Evolutionary conservation across 164 flowering plant genomes (phyloP), one percentile per base, ranked within the genome.

Genomic region (Chimonanthus salicifolius): DNA sequence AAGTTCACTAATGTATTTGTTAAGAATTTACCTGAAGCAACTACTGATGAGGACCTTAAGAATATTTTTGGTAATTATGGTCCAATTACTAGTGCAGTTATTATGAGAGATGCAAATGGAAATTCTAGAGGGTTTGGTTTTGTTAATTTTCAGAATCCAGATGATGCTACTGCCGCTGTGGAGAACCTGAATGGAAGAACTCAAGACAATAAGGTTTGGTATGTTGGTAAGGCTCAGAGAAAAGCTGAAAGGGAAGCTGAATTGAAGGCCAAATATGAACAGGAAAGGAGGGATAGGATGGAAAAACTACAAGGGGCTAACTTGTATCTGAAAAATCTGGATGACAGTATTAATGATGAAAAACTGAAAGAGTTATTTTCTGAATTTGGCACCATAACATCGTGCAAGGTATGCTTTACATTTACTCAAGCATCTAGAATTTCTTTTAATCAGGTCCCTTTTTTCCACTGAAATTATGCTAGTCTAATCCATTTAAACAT

Each of bases 61-160:
- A 83, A 83, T 47, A 51, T 83, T 70, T 90, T 92, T 78, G 81
- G 78, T 58, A 62, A 73, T 48, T 88, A 74, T 87, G 97, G 97
- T 65, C 54, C 80, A 16, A 87, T 89, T 46, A 88, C 92, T 63
- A 90, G 95, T 83, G 94, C 88, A 47, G 77, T 85, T 75, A 81
- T 92, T 70, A 86, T 88, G 91, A 87, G 58, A 76, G 95, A 92
- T 74, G 75, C 69, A n/a, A 78, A 77, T 85, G 97, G 92, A 62
- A 85, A 84, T 50, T 87, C 95, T 3, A 86, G 80, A 79, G 83
- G 91, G 62, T 92, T 92, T 78, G 97, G 97, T 58, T 92, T 92
- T 81, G 90, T 92, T 13, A 90, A 89, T 71, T 92, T 89, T 65
- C 63, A 84, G 79, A 85, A 71, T 70, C 80, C 89, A 8, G 94